Evolutionary conservation across 2,329 filamentous ascomycete species (phyloP), one percentile per base, ranked within the genome.

Genomic region (Botryotinia narcissicola): DNA sequence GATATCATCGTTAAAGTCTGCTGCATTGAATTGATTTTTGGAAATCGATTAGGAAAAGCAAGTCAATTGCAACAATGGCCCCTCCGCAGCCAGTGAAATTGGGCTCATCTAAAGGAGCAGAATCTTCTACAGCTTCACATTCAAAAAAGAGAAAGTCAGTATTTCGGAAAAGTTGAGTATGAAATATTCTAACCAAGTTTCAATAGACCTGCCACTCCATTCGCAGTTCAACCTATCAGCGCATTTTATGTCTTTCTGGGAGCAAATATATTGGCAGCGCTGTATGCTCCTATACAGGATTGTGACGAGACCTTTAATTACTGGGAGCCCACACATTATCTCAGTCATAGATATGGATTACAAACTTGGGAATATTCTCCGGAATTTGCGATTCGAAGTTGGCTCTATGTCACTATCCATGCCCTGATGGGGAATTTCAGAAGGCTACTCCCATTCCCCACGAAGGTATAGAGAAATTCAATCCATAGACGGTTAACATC

Each of bases 351-450:
- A 78, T 95, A 97, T 80, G 96, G 95, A 57, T 86, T 98, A 69
- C 95, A 99, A 84, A 99, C 96, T 1, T 99, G 96, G 96, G 96
- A 99, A 83, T 99, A 98, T 83, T 97, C 95, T 0, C 96, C 96
- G 8, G 91, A 95, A 73, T 98, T 93, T 83, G 93, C 94, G 69
- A 98, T 99, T 78, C 91, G 96, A 76, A 98, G 94, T 84, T 99
- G 96, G 96, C 86, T 94, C 35, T 99, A 99, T 80, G 86, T 97
- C 54, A 88, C 86, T 8, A 83, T 98, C 1, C 95, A 99, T 83
- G 93, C 94, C 40, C 77, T 91, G 32, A 83, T 93, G 63, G 92
- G 90, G 62, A 93, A 89, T 75, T 77, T 93, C 29, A 88, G 90
- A 46, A 87, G 90, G 54, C 79, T 96, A 8, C 80, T 91, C 1